Evolutionary conservation across 164 flowering plant genomes (phyloP), one percentile per base, ranked within the genome.

Genomic region (Vitis rupestris): DNA sequence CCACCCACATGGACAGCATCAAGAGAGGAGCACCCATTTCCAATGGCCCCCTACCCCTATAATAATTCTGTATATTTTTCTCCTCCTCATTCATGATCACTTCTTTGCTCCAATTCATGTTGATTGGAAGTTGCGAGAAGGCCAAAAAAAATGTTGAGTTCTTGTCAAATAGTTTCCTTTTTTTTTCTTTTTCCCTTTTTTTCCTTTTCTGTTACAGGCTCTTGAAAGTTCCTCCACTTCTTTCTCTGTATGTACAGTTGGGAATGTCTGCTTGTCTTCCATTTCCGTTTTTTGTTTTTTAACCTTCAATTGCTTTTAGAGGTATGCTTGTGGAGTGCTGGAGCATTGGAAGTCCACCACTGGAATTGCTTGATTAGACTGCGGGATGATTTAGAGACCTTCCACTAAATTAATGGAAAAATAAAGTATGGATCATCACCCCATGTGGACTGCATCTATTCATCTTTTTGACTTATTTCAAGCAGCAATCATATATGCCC

Each of bases 1-100:
- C 94, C 8, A 91, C 97, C 10, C 75, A 80, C 58, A 77, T 93
- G 79, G 90, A 88, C 19, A 80, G 67, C 66, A 87, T 90, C 79
- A 87, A 84, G 80, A 85, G 79, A 76, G 80, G 84, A 64, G 62
- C 83, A 68, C 81, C 86, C 47, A 82, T 82, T 78, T 58, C 82
- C 61, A 81, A 69, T 76, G 76, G 69, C 47, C 27, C 37, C 17
- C 8, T 37, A 37, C 44, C 44, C 7, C 44, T 67, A 11, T 63
- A 70, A 65, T 53, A 29, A 29, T 15, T 23, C 12, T 61, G 54
- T 58, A 51, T 27, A 62, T 62, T 29, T 62, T 61, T 37, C 44
- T 37, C 5, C 27, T 1, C 19, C 47, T 4, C 47, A 19, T 49
- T 59, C 17, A 31, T 64, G 19, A 49, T 53, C 14, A 13, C 9